Evolutionary conservation across 805 yeast species (phyloP).

Genomic region (Lachancea quebecensis): DNA sequence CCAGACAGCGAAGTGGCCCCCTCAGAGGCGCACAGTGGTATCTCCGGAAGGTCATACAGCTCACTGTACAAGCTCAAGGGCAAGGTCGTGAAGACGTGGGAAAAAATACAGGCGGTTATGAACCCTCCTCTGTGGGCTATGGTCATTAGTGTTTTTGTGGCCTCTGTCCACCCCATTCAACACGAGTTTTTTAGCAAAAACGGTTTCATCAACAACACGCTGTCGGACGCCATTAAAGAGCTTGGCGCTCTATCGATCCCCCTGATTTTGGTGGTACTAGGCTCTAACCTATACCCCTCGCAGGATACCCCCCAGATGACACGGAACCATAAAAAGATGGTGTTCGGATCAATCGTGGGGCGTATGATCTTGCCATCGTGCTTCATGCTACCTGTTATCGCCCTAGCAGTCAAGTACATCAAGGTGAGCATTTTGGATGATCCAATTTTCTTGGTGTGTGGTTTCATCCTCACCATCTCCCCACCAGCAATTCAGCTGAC

Average conservation of each 20-base stretch:
- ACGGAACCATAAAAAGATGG: conserved; percentile 52
- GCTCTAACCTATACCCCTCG: conserved; percentile 70
- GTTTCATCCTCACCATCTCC: conserved; percentile 65
- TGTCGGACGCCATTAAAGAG: conserved; percentile 56
- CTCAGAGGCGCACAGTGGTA: conserved; percentile 1
- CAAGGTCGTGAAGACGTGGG: conserved; percentile 7
- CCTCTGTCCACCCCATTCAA: conserved; percentile 55
- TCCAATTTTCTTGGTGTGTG: conserved; percentile 72
- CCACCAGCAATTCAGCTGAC: conserved; percentile 83
- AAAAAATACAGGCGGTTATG: conserved; percentile 41
- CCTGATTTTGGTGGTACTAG: conserved; percentile 64
- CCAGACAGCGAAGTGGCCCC: conserved; percentile 1
- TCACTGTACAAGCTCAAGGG: conserved; percentile 15
- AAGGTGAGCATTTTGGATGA: conserved; percentile 67
- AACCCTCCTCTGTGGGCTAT: conserved; percentile 82
- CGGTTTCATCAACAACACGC: conserved; percentile 60
- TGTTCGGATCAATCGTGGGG: conserved; percentile 63
- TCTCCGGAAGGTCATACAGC: conserved; percentile 7
- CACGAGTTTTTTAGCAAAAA: conserved; percentile 47
- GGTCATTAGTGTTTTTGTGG: conserved; percentile 61
- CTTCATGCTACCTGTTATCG: conserved; percentile 58
- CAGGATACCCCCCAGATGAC: conserved; percentile 61
- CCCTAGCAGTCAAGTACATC: conserved; percentile 55
- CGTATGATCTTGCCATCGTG: conserved; percentile 75
- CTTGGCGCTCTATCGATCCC: conserved; percentile 75